These are phyloP conservation scores for Pseudohyphozyma bogoriensis DNA, from an alignment of 768 basidiomycete genomes.

Conservation along the genomic window DNA sequence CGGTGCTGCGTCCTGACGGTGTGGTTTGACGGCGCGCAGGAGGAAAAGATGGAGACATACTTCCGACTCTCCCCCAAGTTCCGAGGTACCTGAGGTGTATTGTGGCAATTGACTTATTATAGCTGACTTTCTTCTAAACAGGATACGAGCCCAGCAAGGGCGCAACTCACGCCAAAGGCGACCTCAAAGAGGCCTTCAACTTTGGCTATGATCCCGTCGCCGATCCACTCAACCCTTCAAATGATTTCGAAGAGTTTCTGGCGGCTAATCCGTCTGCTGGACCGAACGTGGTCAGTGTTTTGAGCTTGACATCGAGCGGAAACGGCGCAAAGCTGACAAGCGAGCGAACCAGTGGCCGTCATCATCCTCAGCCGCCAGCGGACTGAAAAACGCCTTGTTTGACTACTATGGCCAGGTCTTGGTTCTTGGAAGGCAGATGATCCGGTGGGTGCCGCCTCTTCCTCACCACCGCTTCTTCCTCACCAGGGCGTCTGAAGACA, in stretches of 20 bases:
- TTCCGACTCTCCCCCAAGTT: background rate
- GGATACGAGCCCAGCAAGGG: slow-evolving; percentile 67
- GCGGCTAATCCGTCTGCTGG: background rate
- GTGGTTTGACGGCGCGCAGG: slow-evolving; percentile 44
- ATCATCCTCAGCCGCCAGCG: slow-evolving; percentile 43
- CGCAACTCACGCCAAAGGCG: slow-evolving; percentile 54
- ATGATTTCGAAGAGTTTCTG: background rate
- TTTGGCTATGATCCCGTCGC: slow-evolving; percentile 51
- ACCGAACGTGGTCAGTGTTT: background rate
- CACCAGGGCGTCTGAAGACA: too few relatives aligned
- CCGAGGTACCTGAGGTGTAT: background rate
- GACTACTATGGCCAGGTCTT: slow-evolving; percentile 55
- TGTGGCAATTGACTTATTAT: slow-evolving; percentile 40
- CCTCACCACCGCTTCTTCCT: too few relatives aligned
- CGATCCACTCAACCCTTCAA: slow-evolving; percentile 22
- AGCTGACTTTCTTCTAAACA: slow-evolving; percentile 56
- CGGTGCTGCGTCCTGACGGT: background rate
- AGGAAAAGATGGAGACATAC: slow-evolving; percentile 52
- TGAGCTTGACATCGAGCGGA: too few relatives aligned
- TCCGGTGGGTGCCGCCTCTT: slow-evolving; percentile 41
- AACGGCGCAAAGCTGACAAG: too few relatives aligned
- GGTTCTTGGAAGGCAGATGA: slow-evolving; percentile 54
- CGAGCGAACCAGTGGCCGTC: slow-evolving; percentile 71
- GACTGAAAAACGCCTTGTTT: slow-evolving; percentile 53
- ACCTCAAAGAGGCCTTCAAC: slow-evolving; percentile 79